Evolutionary conservation across 176 grass and related monocot genomes (phyloP), one percentile per base, ranked within the genome.

Genomic region (Phoenix dactylifera): DNA sequence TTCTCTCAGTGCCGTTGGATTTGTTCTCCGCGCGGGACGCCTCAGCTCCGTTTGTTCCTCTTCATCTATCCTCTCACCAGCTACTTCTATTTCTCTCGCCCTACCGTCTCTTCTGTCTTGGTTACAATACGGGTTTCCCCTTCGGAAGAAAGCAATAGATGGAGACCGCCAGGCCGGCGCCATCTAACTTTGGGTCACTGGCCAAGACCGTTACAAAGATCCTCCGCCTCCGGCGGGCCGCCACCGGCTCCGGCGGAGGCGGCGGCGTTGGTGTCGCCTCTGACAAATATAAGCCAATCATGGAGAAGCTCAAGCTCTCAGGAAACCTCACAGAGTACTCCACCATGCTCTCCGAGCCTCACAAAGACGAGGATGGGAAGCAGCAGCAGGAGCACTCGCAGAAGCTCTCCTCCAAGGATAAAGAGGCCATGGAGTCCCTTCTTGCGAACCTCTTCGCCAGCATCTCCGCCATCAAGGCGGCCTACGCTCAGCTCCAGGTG

Each of bases 401-500:
- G 35, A 44, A 44, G 7, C 35, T 44, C 7, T 44, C 35, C 9
- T 44, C 35, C 10, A 52, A 67, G 17, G 66, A 77, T 22, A 74
- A 50, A 6, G 74, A 74, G 18, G 80, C 79, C 0, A 70, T 68
- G 15, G 84, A 93, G 7, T 56, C 84, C 1, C 79, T 92, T 4
- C 73, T 98, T 0, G 76, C 85, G 0, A 86, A 62, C 63, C 80
- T 98, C 9, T 98, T 98, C 68, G 81, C 88, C 1, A 83, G 84
- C 7, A 63, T 89, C 39, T 98, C 94, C 3, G 84, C 94, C n/a
- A 81, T 98, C 18, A 89, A 98, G 72, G 93, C 93, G 23, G 78
- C 87, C 24, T 98, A 98, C 72, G 93, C 84, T 18, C 81, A 98
- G 75, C 81, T 98, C 55, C 93, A 98, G 82, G 67, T 90, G 12